phyloP scores from a whole-genome alignment of 768 basidiomycete genomes.

The Termitomyces sp. region DNA sequence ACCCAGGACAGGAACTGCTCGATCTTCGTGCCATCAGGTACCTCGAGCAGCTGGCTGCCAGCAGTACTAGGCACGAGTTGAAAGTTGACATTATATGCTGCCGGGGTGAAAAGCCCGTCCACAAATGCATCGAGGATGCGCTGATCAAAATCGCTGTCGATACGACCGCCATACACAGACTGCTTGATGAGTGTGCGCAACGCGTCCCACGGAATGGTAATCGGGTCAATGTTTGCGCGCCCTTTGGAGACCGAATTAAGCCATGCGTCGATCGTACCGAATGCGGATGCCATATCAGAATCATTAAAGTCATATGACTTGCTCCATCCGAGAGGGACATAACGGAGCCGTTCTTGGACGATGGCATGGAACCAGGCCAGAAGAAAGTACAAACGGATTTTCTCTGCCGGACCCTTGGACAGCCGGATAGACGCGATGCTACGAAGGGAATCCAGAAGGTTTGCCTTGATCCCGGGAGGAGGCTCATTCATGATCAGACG shows the following conservation, averaged over 20 bases:
- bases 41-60: conserved; percentile 51
- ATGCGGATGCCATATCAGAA: conserved; percentile 92
- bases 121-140: conserved; percentile 90
- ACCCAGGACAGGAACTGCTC: conserved; percentile 92
- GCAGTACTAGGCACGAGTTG: conserved; percentile 68
- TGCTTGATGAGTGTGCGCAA: conserved; percentile 92
- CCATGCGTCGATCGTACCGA: conserved; percentile 91
- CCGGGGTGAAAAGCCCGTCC: conserved; percentile 79
- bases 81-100: conserved; percentile 92
- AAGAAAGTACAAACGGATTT: conserved; percentile 89
- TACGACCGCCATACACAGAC: conserved; percentile 90
- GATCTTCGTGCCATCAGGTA: conserved; percentile 90
- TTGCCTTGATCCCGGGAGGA: conserved; percentile 94
- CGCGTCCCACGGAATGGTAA: conserved; percentile 91
- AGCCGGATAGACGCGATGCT: conserved; percentile 68
- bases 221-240: conserved; percentile 87
- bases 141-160: conserved; percentile 96
- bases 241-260: conserved; percentile 76
- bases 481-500: conserved; percentile 99
- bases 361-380: conserved; percentile 99
- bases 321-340: conserved; percentile 95
- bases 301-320: conserved; percentile 99
- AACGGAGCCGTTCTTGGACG: conserved; percentile 93
- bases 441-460: conserved; percentile 83
- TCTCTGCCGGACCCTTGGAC: conserved; percentile 86